Evolutionary conservation across 1,284 basidiomycete species (phyloP), one percentile per base, ranked within the genome.

Genomic region (Ustilago sp.): DNA sequence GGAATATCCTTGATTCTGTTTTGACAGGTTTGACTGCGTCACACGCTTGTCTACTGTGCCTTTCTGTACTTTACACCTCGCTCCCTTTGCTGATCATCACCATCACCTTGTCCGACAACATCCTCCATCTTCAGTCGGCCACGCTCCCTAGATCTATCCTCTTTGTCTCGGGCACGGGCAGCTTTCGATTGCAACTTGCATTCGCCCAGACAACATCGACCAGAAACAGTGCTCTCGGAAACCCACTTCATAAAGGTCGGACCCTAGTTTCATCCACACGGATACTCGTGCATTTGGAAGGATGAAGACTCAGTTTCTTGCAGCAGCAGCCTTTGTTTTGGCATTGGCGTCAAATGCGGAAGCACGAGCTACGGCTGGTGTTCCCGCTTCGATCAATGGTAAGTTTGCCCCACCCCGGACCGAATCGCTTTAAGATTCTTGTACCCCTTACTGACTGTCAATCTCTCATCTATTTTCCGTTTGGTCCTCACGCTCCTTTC

Each of bases 341-440:
- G 48, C 43, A 4, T 32, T 62, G 15, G 57, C 53, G 38, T 51
- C 58, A 15, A 23, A 13, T 8, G 57, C 43, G 8, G 38, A 47
- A 17, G 67, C 59, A 2, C 72, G 69, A 34, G 53, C 32, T 13
- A 69, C 72, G 0, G 72, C 72, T 4, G 72, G 72, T 48, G 67
- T 74, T 9, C 72, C 72, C n/a, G 62, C 59, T 15, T 35, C 47
- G 11, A 68, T 68, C 47, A 74, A 74, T 53, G 71, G 71, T 74
- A 45, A 23, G 43, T 19, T 68, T 57, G 64, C 45, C 17, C 6
- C 52, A 9, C 36, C 31, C 38, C 12, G 28, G 34, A 15, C 54
- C 8, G 15, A 6, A 17, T 23, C 8, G 3, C 23, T 28, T 28
- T 28, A 28, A 28, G 23, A 28, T 28, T 3, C 23, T 28, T 39